Conservation (phyloP, 1,284 basidiomycete genomes). For the Naganishia cerealis region DNA sequence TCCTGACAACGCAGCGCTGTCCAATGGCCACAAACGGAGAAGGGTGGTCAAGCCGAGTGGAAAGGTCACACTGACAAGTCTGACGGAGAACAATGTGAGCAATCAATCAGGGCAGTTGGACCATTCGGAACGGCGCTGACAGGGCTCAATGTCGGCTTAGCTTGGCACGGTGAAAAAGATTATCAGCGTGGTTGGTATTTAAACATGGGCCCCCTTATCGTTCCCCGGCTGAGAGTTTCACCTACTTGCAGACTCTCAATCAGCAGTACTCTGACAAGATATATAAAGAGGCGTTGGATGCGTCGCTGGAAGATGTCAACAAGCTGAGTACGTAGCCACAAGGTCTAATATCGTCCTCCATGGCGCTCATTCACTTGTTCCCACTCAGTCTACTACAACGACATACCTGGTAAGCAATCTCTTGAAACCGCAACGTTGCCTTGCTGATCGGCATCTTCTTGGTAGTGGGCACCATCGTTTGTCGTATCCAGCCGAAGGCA, state of each 20-base stretch:
- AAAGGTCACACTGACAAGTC: conserved; percentile 52
- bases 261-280: conserved; percentile 52
- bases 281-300: conserved; percentile 52
- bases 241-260: conserved; percentile 7
- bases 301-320: conserved; percentile 50
- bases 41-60: conserved; percentile 46
- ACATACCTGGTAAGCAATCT: conserved; percentile 44
- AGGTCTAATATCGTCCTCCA: neutral
- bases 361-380: neutral
- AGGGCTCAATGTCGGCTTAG: conserved; percentile 34
- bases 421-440: neutral
- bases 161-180: conserved; percentile 50
- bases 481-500: conserved; percentile 41
- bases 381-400: conserved; percentile 50
- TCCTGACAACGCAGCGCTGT: neutral
- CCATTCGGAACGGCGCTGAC: neutral
- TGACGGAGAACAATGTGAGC: conserved; percentile 54
- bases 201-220: neutral
- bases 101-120: neutral
- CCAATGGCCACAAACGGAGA: conserved; percentile 26
- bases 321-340: conserved; percentile 47
- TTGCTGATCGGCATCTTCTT: neutral
- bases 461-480: conserved; percentile 48
- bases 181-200: conserved; percentile 46
- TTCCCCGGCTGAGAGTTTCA: neutral